phyloP scores from a whole-genome alignment of 2,329 filamentous ascomycete genomes.

The Fusarium annulatum region DNA sequence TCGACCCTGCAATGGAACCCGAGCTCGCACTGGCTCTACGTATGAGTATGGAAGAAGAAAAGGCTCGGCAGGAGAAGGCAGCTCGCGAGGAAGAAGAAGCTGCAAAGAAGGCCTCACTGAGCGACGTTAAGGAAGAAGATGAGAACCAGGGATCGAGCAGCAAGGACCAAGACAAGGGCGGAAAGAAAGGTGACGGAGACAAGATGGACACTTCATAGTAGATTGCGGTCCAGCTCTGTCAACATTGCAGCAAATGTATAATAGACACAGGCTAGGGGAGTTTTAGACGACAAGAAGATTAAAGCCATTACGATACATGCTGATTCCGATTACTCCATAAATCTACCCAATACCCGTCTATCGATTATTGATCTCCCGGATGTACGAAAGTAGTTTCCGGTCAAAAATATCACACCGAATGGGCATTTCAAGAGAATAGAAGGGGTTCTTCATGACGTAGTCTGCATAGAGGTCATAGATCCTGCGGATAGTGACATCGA shows the following conservation, averaged over 20 bases:
- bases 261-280: slow-evolving; percentile 43
- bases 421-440: slow-evolving; percentile 98
- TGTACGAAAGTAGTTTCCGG: slow-evolving; percentile 81
- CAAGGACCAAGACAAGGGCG: slow-evolving; percentile 73
- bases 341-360: slow-evolving; percentile 40
- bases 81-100: slow-evolving; percentile 79
- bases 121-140: slow-evolving; percentile 83
- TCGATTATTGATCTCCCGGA: slow-evolving; percentile 76
- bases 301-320: slow-evolving; percentile 42
- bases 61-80: slow-evolving; percentile 89
- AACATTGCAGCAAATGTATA: slow-evolving; percentile 50
- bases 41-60: slow-evolving; percentile 99
- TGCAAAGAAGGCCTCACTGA: slow-evolving; percentile 79
- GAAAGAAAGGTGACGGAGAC: slow-evolving; percentile 73
- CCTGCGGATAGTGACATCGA: slow-evolving; percentile 83
- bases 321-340: slow-evolving; percentile 22
- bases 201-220: slow-evolving; percentile 88
- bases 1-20: slow-evolving; percentile 91
- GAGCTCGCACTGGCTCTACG: slow-evolving; percentile 93
- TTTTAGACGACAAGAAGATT: slow-evolving; percentile 44
- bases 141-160: slow-evolving; percentile 71
- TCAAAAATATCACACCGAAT: slow-evolving; percentile 96
- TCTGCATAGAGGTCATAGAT: slow-evolving; percentile 97
- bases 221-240: slow-evolving; percentile 42
- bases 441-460: slow-evolving; percentile 99